Evolutionary conservation across 331 rosid genomes (phyloP), one percentile per base, ranked within the genome.

Genomic region (Erythrophleum ivorense): DNA sequence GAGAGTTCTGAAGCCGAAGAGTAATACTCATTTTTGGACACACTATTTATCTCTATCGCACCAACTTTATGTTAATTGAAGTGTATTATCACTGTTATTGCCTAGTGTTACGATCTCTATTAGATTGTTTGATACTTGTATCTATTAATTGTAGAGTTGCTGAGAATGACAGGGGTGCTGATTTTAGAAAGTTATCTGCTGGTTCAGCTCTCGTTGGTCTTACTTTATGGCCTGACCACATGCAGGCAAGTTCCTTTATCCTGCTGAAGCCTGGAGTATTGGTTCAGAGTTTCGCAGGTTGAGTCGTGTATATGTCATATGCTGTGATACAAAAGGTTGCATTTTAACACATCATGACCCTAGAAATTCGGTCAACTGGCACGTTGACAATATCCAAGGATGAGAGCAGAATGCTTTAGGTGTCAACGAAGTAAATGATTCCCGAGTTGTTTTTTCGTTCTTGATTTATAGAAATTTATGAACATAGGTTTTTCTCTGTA

Each of bases 131-230:
- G 85, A 46, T 52, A 40, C 50, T 15, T 71, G 46, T 76, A 73
- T 83, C 70, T 54, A 69, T 72, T 55, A 36, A 87, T 46, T 87
- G 82, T 88, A 95, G 98, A 76, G 98, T 95, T 66, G 92, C 93
- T 79, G 96, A 95, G 67, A 91, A 86, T 86, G 97, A 95, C 87
- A 93, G 98, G 98, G 90, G 96, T 6, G 98, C 98, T 85, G 98
- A 95, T 85, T 95, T 93, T 87, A 88, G 98, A 85, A 95, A 93
- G 83, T 65, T 95, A 74, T 95, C 98, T 24, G 97, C 97, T 71
- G 98, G 98, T 81, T 87, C 98, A 52, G 92, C 98, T 80, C 97
- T 95, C 71, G 97, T 93, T 86, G 98, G 92, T 84, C 96, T 95
- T 79, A 95, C 98, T n/a, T 83, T 95, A 69, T 95, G 98, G 98